Base-by-base conservation (phyloP, 78 protist species). In the Goniomonas avonlea region DNA sequence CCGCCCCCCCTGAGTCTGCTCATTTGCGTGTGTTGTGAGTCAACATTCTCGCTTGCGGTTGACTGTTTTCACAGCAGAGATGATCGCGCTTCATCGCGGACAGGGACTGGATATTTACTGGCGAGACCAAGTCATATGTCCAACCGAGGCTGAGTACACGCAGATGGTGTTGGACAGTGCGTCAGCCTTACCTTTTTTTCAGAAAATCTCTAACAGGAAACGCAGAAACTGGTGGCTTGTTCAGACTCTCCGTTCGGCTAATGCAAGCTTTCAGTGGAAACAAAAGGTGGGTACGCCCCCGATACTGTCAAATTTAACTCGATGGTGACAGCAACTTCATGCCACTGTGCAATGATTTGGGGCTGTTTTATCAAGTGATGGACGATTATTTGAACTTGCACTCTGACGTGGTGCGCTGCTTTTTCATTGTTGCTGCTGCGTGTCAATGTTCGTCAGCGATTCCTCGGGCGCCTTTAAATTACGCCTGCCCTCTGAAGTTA, bases 351-450 rank as follows among this genome's bases (percentile, higher is more conserved):
- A 82, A 94, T 47, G 63, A 61, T 27, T 25, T 95, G 32, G 94
- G 94, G 17, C 78, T 85, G 37, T 81, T 83, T 53, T 95, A 61
- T n/a, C 70, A 61, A n/a, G 82, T 93, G 8, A 69, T 94, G 20
- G 98, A 95, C 68, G 98, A 95, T 77, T 92, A 88, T 45, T 45
- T 89, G 31, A 95, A 95, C 82, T 81, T 95, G 39, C 65, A 66
- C 34, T 84, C 89, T 39, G 8, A 11, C 45, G 66, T 3, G 23
- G 27, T 68, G 48, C 5, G 60, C 32, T 8, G 27, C 25, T 59
- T 1, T 21, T 58, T 45, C 21, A 5, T 31, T 37, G n/a, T n/a
- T n/a, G n/a, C n/a, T n/a, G n/a, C n/a, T n/a, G n/a, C n/a, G n/a
- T n/a, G n/a, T n/a, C n/a, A n/a, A n/a, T n/a, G n/a, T n/a, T n/a